Evolutionary conservation across 208 protist genomes (phyloP).

Genomic region (Crithidia sp.): DNA sequence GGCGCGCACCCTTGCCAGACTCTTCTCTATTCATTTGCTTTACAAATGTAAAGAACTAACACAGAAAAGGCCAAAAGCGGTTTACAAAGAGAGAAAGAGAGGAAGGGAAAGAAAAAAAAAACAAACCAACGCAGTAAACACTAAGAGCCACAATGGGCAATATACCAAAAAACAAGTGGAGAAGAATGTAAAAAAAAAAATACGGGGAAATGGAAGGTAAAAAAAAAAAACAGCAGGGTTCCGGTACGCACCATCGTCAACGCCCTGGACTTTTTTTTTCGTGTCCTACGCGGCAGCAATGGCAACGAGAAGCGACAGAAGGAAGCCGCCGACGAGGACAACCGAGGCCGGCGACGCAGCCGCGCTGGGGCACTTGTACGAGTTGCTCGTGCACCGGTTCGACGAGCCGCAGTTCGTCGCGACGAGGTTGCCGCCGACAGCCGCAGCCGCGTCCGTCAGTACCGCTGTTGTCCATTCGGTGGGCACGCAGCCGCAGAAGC

Average conservation of each 20-base stretch:
- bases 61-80: background rate
- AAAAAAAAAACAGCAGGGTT: slow-evolving; percentile 6
- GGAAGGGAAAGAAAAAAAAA: slow-evolving; percentile 3
- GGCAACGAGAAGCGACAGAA: background rate
- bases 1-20: too few species aligned
- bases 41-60: background rate
- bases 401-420: background rate
- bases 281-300: background rate
- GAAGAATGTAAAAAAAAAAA: background rate
- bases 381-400: background rate
- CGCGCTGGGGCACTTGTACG: background rate
- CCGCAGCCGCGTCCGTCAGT: slow-evolving; percentile 15
- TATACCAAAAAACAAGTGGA: background rate
- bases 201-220: background rate
- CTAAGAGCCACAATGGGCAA: background rate
- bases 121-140: background rate
- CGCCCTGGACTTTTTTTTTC: too few species aligned
- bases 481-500: slow-evolving; percentile 19
- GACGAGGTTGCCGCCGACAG: background rate
- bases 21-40: too few species aligned
- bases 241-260: too few species aligned
- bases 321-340: background rate
- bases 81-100: background rate
- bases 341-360: background rate
- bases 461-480: slow-evolving; percentile 11